Percentiles rank a stretch among this genome's conserved stretches.
phyloP scores from a whole-genome alignment of 495 filamentous ascomycete species.

The Xylaria flabelliformis region DNA sequence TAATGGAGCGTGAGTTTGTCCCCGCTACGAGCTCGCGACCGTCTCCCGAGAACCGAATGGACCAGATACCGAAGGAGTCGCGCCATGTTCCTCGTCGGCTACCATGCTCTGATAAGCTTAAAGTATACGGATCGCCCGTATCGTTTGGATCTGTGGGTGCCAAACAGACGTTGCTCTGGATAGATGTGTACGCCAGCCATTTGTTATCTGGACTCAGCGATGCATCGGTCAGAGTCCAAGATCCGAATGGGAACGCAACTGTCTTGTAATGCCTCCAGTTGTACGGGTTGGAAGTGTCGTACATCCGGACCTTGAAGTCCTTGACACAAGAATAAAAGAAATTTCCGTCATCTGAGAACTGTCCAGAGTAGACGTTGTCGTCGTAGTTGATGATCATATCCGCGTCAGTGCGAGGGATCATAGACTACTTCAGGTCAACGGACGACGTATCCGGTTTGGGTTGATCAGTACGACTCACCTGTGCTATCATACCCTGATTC shows the following conservation, averaged over 20 bases:
- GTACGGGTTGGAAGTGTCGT: conserved; percentile 95
- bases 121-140: conserved; percentile 72
- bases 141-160: conserved; percentile 86
- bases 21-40: conserved; percentile 91
- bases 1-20: conserved; percentile 76
- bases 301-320: conserved; percentile 94
- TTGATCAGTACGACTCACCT: conserved; percentile 39
- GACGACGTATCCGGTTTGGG: not conserved
- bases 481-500: conserved; percentile 67
- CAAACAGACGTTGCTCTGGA: conserved; percentile 79
- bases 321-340: conserved; percentile 97
- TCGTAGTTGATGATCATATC: conserved; percentile 91
- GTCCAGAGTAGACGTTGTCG: conserved; percentile 87
- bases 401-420: conserved; percentile 74
- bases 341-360: conserved; percentile 96
- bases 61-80: conserved; percentile 74
- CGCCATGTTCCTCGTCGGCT: conserved; percentile 48
- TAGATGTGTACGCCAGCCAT: conserved; percentile 87
- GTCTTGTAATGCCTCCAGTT: conserved; percentile 97
- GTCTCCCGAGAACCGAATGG: conserved; percentile 90
- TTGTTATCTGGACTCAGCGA: conserved; percentile 90
- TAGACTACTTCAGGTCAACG: conserved; percentile 44
- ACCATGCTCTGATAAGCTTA: conserved; percentile 70
- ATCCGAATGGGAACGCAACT: conserved; percentile 80
- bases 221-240: conserved; percentile 97